phyloP scores from a whole-genome alignment of 2,329 filamentous ascomycete genomes.

The Fusarium irregulare region DNA sequence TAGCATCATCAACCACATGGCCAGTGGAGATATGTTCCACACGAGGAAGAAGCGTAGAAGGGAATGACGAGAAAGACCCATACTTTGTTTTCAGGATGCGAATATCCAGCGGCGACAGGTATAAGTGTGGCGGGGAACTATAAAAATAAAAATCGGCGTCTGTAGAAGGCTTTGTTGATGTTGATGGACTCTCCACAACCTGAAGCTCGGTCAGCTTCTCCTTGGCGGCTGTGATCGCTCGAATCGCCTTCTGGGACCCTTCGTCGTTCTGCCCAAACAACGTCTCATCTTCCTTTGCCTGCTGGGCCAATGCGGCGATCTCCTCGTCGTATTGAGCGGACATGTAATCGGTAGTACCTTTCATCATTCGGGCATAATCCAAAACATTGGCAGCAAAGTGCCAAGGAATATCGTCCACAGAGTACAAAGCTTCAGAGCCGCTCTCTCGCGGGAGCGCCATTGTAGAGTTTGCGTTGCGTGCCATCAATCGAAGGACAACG shows the following conservation, averaged over 20 bases:
- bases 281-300: conserved; percentile 89
- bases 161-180: conserved; percentile 43
- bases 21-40: conserved; percentile 91
- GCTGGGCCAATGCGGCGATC: conserved; percentile 76
- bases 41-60: conserved; percentile 84
- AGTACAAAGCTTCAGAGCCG: conserved; percentile 73
- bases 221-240: conserved; percentile 77
- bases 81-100: conserved; percentile 91
- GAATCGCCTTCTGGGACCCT: conserved; percentile 88
- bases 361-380: conserved; percentile 96
- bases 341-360: conserved; percentile 92
- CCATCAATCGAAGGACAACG: conserved; percentile 87
- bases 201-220: conserved; percentile 71
- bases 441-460: conserved; percentile 88
- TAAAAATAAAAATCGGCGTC: conserved; percentile 83
- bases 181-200: conserved; percentile 28
- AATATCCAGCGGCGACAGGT: conserved; percentile 90
- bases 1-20: conserved; percentile 85
- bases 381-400: conserved; percentile 92
- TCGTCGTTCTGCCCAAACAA: conserved; percentile 93
- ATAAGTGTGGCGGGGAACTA: conserved; percentile 86
- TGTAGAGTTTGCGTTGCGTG: conserved; percentile 82
- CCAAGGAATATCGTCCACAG: conserved; percentile 88
- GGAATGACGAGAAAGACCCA: conserved; percentile 83
- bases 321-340: conserved; percentile 81